Base-by-base conservation (phyloP, 2,329 filamentous ascomycete genomes). In the Tolypocladium capitatum region DNA sequence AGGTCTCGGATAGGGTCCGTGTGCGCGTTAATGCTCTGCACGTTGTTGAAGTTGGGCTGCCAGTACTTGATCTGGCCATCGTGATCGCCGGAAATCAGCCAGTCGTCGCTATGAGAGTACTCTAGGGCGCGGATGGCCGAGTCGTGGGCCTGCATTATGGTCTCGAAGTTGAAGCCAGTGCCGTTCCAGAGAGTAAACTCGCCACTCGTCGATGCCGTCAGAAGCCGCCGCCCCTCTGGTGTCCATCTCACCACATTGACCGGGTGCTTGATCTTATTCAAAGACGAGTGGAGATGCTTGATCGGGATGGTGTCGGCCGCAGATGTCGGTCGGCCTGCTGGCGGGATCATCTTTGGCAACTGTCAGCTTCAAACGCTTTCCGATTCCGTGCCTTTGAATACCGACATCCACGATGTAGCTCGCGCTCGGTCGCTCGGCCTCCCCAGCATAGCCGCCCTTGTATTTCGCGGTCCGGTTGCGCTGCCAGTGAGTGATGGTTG, bases 131-230 rank as follows among this genome's bases (percentile, higher is more conserved):
- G 80, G 54, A 95, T 89, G 34, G 87, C 86, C 48, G 83, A 81
- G 66, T 96, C 91, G 65, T 97, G 91, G 35, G 91, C 91, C 71
- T 95, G 90, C 86, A 96, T 96, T 28, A 98, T 96, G 4, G 92
- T 97, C 69, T 98, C 92, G 58, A 98, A 98, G 66, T 98, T 97
- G 76, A 98, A 98, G 24, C 89, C 91, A 40, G 91, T 97, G 53
- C 92, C 92, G 63, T 98, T 98, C 92, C 92, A 98, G 4, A 98
- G 69, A 35, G 94, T 98, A 60, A 98, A 98, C 64, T 98, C 92
- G 60, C 92, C 92, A 63, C 91, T 97, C 55, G 89, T 94, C 0
- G 90, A 94, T 21, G 89, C 92, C 0, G 92, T 97, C 62, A 98
- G 75, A 48, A 98, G 71, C 55, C 92, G 77, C 51, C 92, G 83